Conservation (phyloP, 805 yeast species). For the Pichia exigua region DNA sequence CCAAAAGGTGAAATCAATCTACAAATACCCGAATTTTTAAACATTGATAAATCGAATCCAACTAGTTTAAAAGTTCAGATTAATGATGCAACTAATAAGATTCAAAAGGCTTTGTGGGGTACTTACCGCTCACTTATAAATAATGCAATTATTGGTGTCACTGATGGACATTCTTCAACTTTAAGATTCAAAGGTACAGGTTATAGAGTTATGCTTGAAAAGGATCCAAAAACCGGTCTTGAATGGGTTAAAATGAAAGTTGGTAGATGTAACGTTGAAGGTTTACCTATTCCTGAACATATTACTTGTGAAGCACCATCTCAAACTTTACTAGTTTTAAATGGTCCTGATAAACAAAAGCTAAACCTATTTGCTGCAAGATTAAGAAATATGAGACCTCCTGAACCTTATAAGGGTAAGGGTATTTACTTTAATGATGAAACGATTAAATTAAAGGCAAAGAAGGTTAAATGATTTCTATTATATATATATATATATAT, state of each 20-base stretch:
- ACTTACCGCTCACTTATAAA: slow-evolving; percentile 73
- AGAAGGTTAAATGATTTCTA: slow-evolving; percentile 70
- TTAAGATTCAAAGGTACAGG: slow-evolving; percentile 94
- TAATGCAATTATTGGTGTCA: slow-evolving; percentile 78
- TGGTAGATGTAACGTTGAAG: slow-evolving; percentile 79
- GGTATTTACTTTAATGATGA: slow-evolving; percentile 92
- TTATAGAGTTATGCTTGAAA: slow-evolving; percentile 76
- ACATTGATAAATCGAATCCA: slow-evolving; percentile 29
- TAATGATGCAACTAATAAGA: slow-evolving; percentile 50
- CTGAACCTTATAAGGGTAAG: slow-evolving; percentile 98
- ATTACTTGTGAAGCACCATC: slow-evolving; percentile 69
- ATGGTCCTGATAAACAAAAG: slow-evolving; percentile 83
- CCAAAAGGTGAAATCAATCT: slow-evolving; percentile 66
- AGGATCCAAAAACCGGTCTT: slow-evolving; percentile 36
- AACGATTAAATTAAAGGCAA: slow-evolving; percentile 82
- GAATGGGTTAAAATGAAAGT: slow-evolving; percentile 69
- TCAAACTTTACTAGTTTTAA: slow-evolving; percentile 78
- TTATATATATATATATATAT: neutral
- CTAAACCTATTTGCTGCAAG: slow-evolving; percentile 84
- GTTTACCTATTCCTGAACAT: slow-evolving; percentile 69
- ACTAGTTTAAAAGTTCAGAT: slow-evolving; percentile 28
- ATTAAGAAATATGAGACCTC: slow-evolving; percentile 80
- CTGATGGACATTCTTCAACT: slow-evolving; percentile 87
- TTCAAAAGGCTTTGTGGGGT: slow-evolving; percentile 92
- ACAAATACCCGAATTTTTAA: slow-evolving; percentile 66